These are phyloP conservation scores for Blastobotrys ciferrii DNA, from an alignment of 1,139 yeast genomes.

Conservation along the genomic window DNA sequence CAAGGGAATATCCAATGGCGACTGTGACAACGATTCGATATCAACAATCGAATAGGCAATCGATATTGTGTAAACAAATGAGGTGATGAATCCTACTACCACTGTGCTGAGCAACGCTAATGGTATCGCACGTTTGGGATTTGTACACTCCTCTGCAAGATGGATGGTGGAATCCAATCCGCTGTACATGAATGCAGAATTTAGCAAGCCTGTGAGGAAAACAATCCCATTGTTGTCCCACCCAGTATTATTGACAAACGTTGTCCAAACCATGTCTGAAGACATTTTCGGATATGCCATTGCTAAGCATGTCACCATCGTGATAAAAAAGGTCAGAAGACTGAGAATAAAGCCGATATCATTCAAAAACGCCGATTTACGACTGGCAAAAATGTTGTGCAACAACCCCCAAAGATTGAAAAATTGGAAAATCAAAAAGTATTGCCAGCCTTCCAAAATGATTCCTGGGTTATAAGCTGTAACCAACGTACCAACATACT, in stretches of 20 bases:
- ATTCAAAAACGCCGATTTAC: constrained; percentile 3
- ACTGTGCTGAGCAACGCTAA: constrained; percentile 56
- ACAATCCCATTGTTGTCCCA: constrained; percentile 56
- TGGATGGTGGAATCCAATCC: constrained; percentile 63
- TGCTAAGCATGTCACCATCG: constrained; percentile 8
- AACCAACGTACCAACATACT: constrained; percentile 4
- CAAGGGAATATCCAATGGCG: constrained; percentile 56
- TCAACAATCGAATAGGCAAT: constrained; percentile 58
- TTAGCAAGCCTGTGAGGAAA: constrained; percentile 56
- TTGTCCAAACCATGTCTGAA: constrained; percentile 2
- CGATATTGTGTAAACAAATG: constrained; percentile 52
- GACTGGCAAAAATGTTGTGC: not conserved
- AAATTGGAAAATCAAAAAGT: constrained; percentile 2
- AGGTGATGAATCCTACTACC: constrained; percentile 54
- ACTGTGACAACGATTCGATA: constrained; percentile 44
- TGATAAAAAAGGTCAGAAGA: constrained; percentile 4
- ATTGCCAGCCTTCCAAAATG: constrained; percentile 2
- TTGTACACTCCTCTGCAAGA: constrained; percentile 56
- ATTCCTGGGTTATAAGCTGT: not conserved
- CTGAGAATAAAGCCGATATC: constrained; percentile 3
- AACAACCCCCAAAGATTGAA: constrained; percentile 6
- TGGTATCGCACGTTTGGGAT: constrained; percentile 54
- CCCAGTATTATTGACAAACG: constrained; percentile 41
- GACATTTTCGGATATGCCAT: not conserved
- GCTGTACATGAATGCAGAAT: constrained; percentile 53